phyloP scores from a whole-genome alignment of 768 basidiomycete genomes.

The Leccinum subtestaceum region DNA sequence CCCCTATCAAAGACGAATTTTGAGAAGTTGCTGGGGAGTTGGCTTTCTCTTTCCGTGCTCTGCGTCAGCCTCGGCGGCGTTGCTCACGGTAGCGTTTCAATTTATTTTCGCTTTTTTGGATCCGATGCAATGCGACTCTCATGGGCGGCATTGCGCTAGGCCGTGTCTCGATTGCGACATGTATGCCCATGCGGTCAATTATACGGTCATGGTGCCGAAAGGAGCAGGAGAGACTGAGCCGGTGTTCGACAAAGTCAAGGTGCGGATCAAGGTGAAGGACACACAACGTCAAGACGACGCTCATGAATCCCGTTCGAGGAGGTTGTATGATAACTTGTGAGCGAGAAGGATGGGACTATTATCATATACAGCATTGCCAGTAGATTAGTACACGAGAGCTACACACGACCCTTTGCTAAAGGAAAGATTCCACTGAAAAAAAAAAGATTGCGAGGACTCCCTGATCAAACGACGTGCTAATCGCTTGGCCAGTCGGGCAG shows the following conservation, averaged over 20 bases:
- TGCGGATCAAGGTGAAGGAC: conserved; percentile 87
- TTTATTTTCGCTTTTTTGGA: too few species aligned
- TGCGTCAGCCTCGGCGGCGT: too few species aligned
- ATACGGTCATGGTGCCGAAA: too few species aligned
- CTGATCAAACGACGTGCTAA: conserved; percentile 5
- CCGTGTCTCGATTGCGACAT: too few species aligned
- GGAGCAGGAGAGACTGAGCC: too few species aligned
- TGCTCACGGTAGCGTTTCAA: too few species aligned
- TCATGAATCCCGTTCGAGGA: conserved; percentile 58
- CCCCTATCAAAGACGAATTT: too few species aligned
- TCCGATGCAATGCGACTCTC: too few species aligned
- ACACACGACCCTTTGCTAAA: conserved; percentile 1
- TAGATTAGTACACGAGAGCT: conserved; percentile 5
- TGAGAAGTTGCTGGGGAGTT: too few species aligned
- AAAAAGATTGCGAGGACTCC: background rate
- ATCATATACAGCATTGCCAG: conserved; percentile 1
- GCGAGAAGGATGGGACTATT: background rate
- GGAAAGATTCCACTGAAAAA: background rate
- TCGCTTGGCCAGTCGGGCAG: conserved; percentile 72
- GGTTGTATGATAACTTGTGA: conserved; percentile 30
- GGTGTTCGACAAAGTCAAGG: conserved; percentile 91
- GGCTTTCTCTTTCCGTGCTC: too few species aligned
- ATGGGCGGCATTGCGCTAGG: too few species aligned
- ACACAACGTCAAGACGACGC: conserved; percentile 89
- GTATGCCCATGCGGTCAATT: too few species aligned